A percentile compares a stretch with the other conserved stretches of the same genome.
Conservation (phyloP, 2,329 filamentous ascomycete species). For the Zymoseptoria ardabiliae region DNA sequence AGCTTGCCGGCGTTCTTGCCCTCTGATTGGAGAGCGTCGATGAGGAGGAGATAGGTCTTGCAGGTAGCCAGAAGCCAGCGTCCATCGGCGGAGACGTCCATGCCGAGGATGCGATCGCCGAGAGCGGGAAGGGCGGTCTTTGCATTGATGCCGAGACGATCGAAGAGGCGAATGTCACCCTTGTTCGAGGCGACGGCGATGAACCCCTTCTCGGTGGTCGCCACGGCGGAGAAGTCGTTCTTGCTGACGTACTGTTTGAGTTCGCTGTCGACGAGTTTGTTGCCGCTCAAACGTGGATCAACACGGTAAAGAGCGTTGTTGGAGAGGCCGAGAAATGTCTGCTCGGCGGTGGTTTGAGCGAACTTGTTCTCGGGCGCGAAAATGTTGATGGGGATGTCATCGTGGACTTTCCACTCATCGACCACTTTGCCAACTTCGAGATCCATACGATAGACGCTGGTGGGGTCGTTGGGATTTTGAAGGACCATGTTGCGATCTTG, state of each 20-base stretch:
- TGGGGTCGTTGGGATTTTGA: constrained; percentile 74
- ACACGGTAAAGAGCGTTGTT: constrained; percentile 88
- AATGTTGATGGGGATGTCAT: constrained; percentile 85
- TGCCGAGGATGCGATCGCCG: constrained; percentile 86
- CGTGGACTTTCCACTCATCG: constrained; percentile 97
- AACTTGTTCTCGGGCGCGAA: constrained; percentile 97
- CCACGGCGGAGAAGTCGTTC: constrained; percentile 91
- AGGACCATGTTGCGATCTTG: constrained; percentile 86
- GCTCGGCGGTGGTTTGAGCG: constrained; percentile 89
- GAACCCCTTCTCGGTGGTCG: constrained; percentile 93
- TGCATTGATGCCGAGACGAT: constrained; percentile 90
- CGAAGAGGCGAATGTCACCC: constrained; percentile 93
- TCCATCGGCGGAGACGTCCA: constrained; percentile 92
- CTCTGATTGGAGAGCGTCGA: constrained; percentile 81
- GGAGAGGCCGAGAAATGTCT: constrained; percentile 90
- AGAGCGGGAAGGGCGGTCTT: constrained; percentile 96
- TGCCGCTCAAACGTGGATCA: constrained; percentile 80
- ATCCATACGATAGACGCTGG: constrained; percentile 94
- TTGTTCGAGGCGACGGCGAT: constrained; percentile 97
- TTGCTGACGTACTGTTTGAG: constrained; percentile 95
- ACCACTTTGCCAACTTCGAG: constrained; percentile 96
- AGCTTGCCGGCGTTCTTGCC: constrained; percentile 97
- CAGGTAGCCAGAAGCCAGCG: constrained; percentile 94
- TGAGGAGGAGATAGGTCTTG: constrained; percentile 85
- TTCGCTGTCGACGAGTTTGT: constrained; percentile 86